Evolutionary conservation across 495 filamentous ascomycete species (phyloP), one percentile per base, ranked within the genome.

Genomic region (Aspergillus biplanus): DNA sequence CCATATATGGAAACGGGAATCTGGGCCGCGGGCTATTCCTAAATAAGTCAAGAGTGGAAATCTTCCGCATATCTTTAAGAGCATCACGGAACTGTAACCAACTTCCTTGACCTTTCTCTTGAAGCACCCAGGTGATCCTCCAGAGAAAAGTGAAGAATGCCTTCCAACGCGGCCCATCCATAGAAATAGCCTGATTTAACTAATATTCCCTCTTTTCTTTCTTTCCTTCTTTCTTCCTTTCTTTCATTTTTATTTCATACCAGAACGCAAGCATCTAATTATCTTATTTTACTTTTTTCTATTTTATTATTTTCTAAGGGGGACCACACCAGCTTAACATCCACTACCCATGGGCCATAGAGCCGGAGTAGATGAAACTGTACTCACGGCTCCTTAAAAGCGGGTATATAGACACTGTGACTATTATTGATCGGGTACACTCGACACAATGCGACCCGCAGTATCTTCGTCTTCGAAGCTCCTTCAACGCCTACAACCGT

Each of bases 391-490:
- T 31, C 16, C 16, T 31, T 50, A 50, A 11, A 50, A 49, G 13
- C 18, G 13, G 13, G 18, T 0, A 18, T 18, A 49, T 4, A 49
- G 4, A 48, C n/a, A 7, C 18, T 21, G 7, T 49, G 13, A 39
- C 13, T 13, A 39, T 13, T 8, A 39, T 39, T 39, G 37, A 39
- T 9, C 7, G 4, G 48, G 42, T 32, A 47, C 9, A 31, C 9
- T 11, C 55, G 6, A 49, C 27, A 62, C 15, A 8, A 62, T 62
- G 59, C 42, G 59, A 18, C n/a, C 18, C 6, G 12, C n/a, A 53
- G 35, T 11, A 32, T 18, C 31, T 7, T 52, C 21, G 21, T 27
- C 53, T 50, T 50, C 31, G 12, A 21, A 52, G 9, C 0, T 50
- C 16, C 33, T 62, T 7, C 42, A 31, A 33, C 32, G 27, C 33